These are phyloP conservation scores for Pseudogymnoascus sp. DNA, from an alignment of 2,329 filamentous ascomycete genomes.

Conservation along the genomic window DNA sequence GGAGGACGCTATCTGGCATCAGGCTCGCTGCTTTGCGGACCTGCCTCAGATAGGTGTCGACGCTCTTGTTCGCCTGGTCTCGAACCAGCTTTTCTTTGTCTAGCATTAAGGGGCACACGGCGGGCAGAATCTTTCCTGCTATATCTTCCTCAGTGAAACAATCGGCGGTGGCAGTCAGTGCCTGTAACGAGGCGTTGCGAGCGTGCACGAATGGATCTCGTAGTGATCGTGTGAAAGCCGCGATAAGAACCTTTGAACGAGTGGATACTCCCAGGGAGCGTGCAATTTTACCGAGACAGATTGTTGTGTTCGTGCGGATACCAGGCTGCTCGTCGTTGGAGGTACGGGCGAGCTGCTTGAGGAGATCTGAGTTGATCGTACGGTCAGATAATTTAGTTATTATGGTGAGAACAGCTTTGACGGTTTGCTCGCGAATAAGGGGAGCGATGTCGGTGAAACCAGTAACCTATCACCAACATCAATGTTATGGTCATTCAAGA, in stretches of 20 bases:
- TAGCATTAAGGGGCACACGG: constrained; percentile 73
- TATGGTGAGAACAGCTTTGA: constrained; percentile 85
- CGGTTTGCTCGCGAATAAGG: constrained; percentile 86
- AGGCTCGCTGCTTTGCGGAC: constrained; percentile 69
- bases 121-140: constrained; percentile 73
- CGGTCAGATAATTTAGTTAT: constrained; percentile 86
- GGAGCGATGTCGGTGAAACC: constrained; percentile 90
- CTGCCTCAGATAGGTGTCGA: constrained; percentile 77
- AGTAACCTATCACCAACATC: constrained; percentile 52
- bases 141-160: constrained; percentile 86
- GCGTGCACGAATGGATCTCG: constrained; percentile 94
- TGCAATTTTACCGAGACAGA: constrained; percentile 92
- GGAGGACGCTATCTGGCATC: constrained; percentile 74
- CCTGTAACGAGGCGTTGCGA: constrained; percentile 79
- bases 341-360: constrained; percentile 87
- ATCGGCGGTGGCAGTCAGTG: constrained; percentile 76
- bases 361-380: constrained; percentile 84
- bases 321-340: constrained; percentile 96
- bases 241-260: constrained; percentile 81
- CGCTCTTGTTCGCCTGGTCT: constrained; percentile 81
- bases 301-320: constrained; percentile 96
- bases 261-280: constrained; percentile 74
- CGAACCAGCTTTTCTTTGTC: constrained; percentile 95
- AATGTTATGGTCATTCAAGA: not conserved
- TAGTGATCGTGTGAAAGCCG: constrained; percentile 82